Base-by-base conservation (phyloP, 1,284 basidiomycete species). In the Cryptococcus floricola region DNA sequence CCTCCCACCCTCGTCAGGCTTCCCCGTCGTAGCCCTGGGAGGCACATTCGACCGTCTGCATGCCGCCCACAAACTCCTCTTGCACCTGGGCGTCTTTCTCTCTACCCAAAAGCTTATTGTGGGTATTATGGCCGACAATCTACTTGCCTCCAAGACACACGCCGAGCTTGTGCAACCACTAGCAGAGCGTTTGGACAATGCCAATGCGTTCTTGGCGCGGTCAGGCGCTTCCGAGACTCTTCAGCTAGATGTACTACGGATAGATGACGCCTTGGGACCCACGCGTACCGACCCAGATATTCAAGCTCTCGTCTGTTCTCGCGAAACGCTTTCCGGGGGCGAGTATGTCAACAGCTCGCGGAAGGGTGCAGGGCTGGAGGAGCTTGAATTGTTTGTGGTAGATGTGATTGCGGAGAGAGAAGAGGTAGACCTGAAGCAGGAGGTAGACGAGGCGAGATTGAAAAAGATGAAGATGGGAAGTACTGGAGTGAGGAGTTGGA, bases 11-110 rank as follows among this genome's bases (percentile, higher is more conserved):
- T 14, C 41, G 14, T 23, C 41, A n/a, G 41, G 41, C 19, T 42
- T 42, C 14, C 55, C 60, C 1, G 75, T 77, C 14, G 66, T 73
- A 3, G 80, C 80, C 69, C 63, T 87, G 9, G 87, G 87, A 27
- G 87, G 87, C 10, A 98, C 95, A 0, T 98, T 98, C 73, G 95
- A 99, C 76, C 96, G 98, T 71, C 83, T 99, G 16, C 95, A 99
- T 73, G 86, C 92, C 1, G 95, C 95, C 0, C 95, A 99, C 81
- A 98, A 98, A 79, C 94, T 98, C 58, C 83, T 99, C 39, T 83
- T 99, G 5, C 90, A 90, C 65, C 91, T 96, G 84, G 87, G 85
- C 8, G 85, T 88, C 2, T 91, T 89, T 81, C 84, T 97, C 57
- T 82, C 91, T 0, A 76, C 78, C 47, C 76, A 82, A 61, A 91